Percentiles rank a stretch among this genome's conserved stretches.
These are phyloP conservation scores for Colletotrichum musicola DNA, from an alignment of 2,329 filamentous ascomycete genomes.

Conservation along the genomic window DNA sequence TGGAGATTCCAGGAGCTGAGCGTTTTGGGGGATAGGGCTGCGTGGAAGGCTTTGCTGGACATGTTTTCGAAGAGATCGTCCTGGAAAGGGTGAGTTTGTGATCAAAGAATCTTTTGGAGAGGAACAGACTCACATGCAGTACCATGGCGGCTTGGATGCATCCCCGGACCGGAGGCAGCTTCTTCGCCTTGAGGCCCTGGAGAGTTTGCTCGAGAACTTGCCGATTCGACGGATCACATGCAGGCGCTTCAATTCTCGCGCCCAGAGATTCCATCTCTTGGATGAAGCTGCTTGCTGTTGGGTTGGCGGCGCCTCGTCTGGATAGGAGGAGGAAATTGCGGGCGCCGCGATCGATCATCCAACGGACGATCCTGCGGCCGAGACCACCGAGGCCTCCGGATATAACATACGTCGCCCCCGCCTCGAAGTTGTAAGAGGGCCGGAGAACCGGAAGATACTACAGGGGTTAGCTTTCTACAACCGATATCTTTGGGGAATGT, in stretches of 20 bases:
- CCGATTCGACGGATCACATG: slow-evolving; percentile 58
- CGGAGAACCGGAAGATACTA: slow-evolving; percentile 15
- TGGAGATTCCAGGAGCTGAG: slow-evolving; percentile 64
- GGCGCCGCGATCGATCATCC: slow-evolving; percentile 59
- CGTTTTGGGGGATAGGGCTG: slow-evolving; percentile 61
- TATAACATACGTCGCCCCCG: slow-evolving; percentile 63
- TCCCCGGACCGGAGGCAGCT: slow-evolving; percentile 47
- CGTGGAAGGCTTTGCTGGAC: slow-evolving; percentile 57
- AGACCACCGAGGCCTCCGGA: slow-evolving; percentile 70
- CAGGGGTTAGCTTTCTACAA: not conserved
- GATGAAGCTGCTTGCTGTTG: slow-evolving; percentile 45
- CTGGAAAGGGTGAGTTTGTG: slow-evolving; percentile 34
- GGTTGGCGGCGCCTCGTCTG: slow-evolving; percentile 50
- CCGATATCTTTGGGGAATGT: not conserved
- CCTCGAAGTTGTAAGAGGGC: slow-evolving; percentile 38
- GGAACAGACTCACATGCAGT: slow-evolving; percentile 41
- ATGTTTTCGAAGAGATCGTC: slow-evolving; percentile 64
- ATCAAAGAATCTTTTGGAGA: not conserved
- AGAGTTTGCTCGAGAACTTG: slow-evolving; percentile 35
- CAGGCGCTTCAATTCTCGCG: slow-evolving; percentile 49
- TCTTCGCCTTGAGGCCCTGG: slow-evolving; percentile 20
- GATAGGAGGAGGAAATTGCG: slow-evolving; percentile 65
- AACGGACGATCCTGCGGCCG: slow-evolving; percentile 63
- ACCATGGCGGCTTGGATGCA: slow-evolving; percentile 53
- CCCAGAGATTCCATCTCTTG: slow-evolving; percentile 47